Evolutionary conservation across 2,329 filamentous ascomycete species (phyloP).

Genomic region (Alternaria angustiovoidea): DNA sequence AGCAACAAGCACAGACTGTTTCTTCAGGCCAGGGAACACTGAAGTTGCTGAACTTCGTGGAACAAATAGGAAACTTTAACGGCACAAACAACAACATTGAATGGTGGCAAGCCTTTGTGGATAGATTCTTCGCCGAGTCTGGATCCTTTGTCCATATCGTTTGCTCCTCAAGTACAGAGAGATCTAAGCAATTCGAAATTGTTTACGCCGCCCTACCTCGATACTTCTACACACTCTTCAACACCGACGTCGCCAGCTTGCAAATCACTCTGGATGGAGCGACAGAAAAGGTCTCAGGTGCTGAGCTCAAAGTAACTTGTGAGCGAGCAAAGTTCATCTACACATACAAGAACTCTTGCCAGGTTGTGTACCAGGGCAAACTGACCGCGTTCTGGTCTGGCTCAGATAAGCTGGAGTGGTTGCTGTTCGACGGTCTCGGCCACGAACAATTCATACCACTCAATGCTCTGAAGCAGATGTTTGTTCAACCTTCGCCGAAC

Average conservation of each 20-base stretch:
- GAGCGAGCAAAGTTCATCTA: slow-evolving; percentile 82
- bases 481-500: slow-evolving; percentile 57
- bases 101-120: slow-evolving; percentile 83
- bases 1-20: slow-evolving; percentile 34
- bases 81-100: slow-evolving; percentile 65
- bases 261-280: slow-evolving; percentile 82
- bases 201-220: slow-evolving; percentile 80
- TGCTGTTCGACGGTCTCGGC: slow-evolving; percentile 79
- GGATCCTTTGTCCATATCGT: slow-evolving; percentile 81
- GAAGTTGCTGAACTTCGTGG: slow-evolving; percentile 64
- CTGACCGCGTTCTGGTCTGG: slow-evolving; percentile 83
- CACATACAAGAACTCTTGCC: slow-evolving; percentile 84
- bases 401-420: slow-evolving; percentile 77
- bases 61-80: slow-evolving; percentile 61
- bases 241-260: slow-evolving; percentile 81
- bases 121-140: slow-evolving; percentile 78
- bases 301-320: slow-evolving; percentile 78
- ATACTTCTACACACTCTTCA: slow-evolving; percentile 90
- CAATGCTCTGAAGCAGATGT: slow-evolving; percentile 60
- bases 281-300: slow-evolving; percentile 64
- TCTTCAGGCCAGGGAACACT: slow-evolving; percentile 55
- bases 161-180: slow-evolving; percentile 61
- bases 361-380: slow-evolving; percentile 79
- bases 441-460: slow-evolving; percentile 88
- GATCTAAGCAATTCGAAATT: slow-evolving; percentile 86